Percentiles rank a stretch among this genome's conserved stretches.
Conservation (phyloP, 257 asterid genomes). For the Ligustrum vulgare region DNA sequence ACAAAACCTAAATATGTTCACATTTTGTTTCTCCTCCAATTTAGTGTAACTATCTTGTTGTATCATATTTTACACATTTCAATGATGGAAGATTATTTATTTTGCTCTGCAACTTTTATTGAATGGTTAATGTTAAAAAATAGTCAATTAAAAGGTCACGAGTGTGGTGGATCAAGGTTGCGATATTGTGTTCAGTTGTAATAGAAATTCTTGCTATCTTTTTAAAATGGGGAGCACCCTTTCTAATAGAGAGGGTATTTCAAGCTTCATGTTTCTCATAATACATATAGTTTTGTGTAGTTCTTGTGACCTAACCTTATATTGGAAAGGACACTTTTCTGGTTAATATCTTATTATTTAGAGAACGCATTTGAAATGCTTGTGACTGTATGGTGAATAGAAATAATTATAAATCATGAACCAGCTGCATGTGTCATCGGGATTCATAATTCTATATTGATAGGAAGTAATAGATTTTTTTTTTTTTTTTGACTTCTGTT, state of each 20-base stretch:
- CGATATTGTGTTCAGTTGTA: slow-evolving; percentile 30
- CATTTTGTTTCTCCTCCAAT: no score
- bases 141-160: no score
- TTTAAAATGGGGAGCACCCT: slow-evolving; percentile 53
- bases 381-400: neutral
- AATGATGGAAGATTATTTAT: no score
- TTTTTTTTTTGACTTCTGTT: no score
- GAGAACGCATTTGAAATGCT: neutral
- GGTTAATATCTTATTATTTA: neutral
- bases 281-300: neutral
- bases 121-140: no score
- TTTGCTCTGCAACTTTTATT: no score
- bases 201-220: slow-evolving; percentile 26
- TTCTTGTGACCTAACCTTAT: neutral
- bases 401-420: no score
- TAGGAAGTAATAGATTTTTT: neutral
- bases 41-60: no score
- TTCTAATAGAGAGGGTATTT: slow-evolving; percentile 47
- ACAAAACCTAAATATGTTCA: no score
- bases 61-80: no score
- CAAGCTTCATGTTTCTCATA: neutral
- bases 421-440: no score
- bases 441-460: no score
- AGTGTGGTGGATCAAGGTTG: slow-evolving; percentile 45
- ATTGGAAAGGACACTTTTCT: neutral